Evolutionary conservation across 2,329 filamentous ascomycete genomes (phyloP).

Genomic region (Fusarium devonianum): DNA sequence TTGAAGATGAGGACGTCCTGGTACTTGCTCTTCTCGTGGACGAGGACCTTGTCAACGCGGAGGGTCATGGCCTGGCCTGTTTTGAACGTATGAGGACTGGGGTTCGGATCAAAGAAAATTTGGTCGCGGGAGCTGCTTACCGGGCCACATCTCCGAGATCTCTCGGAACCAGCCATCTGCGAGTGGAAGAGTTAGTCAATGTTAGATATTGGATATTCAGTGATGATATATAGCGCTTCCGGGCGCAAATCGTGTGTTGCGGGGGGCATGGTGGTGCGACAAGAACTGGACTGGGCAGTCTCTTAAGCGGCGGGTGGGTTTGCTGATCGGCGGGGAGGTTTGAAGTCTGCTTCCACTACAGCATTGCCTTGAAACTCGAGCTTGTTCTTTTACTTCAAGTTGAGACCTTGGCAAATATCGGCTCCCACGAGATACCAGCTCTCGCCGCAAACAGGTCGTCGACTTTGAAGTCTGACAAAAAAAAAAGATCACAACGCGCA

Average conservation of each 20-base stretch:
- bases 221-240: not conserved
- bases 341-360: not conserved
- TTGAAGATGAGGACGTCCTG: slow-evolving; percentile 99
- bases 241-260: not conserved
- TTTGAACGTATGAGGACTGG: slow-evolving; percentile 7
- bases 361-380: not conserved
- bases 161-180: slow-evolving; percentile 99
- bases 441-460: not conserved
- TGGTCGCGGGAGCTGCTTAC: slow-evolving; percentile 44
- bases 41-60: slow-evolving; percentile 95
- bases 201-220: not conserved
- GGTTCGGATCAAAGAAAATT: not conserved
- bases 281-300: slow-evolving; percentile 1
- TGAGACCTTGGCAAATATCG: not conserved
- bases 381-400: not conserved
- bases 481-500: not conserved
- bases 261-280: not conserved
- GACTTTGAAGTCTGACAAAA: not conserved
- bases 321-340: slow-evolving; percentile 3
- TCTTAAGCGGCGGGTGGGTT: not conserved
- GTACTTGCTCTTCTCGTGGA: slow-evolving; percentile 99
- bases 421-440: not conserved
- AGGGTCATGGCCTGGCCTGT: slow-evolving; percentile 96
- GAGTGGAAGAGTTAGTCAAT: slow-evolving; percentile 18
- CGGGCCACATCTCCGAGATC: slow-evolving; percentile 98